Percentiles rank a stretch among this genome's conserved stretches.
phyloP scores from a whole-genome alignment of 495 filamentous ascomycete genomes.

The Podospora australis region DNA sequence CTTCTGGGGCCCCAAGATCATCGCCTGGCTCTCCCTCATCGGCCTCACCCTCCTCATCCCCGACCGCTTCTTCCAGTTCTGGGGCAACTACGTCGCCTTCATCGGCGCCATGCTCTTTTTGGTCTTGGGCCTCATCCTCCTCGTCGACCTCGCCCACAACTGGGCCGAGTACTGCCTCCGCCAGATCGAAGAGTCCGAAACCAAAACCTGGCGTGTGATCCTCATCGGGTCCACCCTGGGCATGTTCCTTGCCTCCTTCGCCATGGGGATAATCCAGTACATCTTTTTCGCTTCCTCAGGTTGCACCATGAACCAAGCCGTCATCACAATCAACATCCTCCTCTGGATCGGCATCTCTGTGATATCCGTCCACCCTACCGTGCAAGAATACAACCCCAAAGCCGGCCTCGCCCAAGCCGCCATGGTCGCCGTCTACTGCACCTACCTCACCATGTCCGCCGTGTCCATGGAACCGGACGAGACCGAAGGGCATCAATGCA shows the following conservation, averaged over 20 bases:
- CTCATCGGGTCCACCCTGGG: conserved; percentile 86
- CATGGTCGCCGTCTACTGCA: conserved; percentile 97
- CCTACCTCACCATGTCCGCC: conserved; percentile 95
- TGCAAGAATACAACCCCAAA: conserved; percentile 89
- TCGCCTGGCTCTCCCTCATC: conserved; percentile 79
- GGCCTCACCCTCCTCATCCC: conserved; percentile 93
- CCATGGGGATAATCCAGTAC: conserved; percentile 95
- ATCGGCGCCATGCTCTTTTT: conserved; percentile 90
- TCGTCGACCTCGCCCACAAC: conserved; percentile 94
- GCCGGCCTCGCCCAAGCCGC: conserved; percentile 93
- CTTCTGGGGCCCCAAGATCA: conserved; percentile 75
- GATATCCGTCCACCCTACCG: conserved; percentile 79
- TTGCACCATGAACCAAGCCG: conserved; percentile 90
- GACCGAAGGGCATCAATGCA: conserved; percentile 72
- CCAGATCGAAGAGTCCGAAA: conserved; percentile 88
- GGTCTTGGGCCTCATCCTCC: conserved; percentile 80
- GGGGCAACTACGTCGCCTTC: conserved; percentile 90
- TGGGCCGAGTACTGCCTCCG: conserved; percentile 95
- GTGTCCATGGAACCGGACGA: conserved; percentile 96
- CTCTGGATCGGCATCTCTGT: conserved; percentile 74
- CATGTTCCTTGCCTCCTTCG: conserved; percentile 86
- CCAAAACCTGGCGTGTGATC: conserved; percentile 71
- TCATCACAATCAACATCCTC: conserved; percentile 73
- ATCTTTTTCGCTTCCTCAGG: conserved; percentile 82
- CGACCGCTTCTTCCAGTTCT: conserved; percentile 89